Evolutionary conservation across 2,329 filamentous ascomycete species (phyloP).

Genomic region (Trichoderma sp.): DNA sequence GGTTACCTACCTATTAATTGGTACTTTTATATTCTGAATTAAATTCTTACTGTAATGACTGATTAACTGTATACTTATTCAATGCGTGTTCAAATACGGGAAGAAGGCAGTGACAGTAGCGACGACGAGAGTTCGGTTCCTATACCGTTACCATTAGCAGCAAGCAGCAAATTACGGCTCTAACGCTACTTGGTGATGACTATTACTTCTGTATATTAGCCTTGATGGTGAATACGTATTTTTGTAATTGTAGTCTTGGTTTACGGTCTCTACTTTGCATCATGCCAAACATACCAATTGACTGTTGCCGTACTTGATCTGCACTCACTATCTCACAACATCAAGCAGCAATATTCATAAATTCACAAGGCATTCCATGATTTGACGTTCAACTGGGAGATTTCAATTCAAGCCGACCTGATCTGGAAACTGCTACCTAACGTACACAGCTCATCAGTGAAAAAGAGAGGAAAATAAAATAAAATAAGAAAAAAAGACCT

Average conservation of each 20-base stretch:
- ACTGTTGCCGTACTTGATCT: too few relatives aligned
- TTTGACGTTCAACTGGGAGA: not conserved
- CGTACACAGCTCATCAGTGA: not conserved
- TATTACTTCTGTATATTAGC: too few relatives aligned
- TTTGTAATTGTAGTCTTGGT: too few relatives aligned
- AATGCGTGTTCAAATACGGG: not conserved
- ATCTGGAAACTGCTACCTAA: constrained; percentile 10
- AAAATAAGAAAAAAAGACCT: not conserved
- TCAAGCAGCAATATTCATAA: not conserved
- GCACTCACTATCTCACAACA: not conserved
- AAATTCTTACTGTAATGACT: too few relatives aligned
- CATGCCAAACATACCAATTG: too few relatives aligned
- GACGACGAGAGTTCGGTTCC: not conserved
- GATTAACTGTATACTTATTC: not conserved
- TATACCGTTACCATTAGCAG: too few relatives aligned
- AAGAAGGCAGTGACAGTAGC: accelerated
- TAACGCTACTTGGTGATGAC: not conserved
- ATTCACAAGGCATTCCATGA: not conserved
- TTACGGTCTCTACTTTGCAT: too few relatives aligned
- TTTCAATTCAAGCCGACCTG: constrained; percentile 6
- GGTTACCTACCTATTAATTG: not conserved
- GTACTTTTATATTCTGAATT: too few relatives aligned
- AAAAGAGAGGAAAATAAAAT: not conserved
- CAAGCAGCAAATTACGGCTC: not conserved
- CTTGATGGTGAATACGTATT: too few relatives aligned